Conservation (phyloP, 208 protist genomes). For the Wallacemonas sp. region DNA sequence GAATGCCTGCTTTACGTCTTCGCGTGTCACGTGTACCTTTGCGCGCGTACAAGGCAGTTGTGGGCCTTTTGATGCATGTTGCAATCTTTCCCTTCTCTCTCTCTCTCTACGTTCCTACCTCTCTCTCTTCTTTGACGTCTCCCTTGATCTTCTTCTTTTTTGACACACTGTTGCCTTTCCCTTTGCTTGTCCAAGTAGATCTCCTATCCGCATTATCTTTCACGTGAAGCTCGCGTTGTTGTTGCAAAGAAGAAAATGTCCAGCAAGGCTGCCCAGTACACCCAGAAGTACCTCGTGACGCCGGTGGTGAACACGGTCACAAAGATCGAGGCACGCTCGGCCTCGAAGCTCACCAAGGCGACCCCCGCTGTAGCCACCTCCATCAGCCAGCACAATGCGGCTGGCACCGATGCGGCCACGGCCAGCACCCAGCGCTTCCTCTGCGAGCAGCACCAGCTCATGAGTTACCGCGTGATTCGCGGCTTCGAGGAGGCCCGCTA, state of each 20-base stretch:
- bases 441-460: conserved; percentile 69
- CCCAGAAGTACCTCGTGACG: conserved; percentile 41
- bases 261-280: conserved; percentile 4
- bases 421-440: conserved; percentile 61
- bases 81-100: background rate
- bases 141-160: too few relatives aligned
- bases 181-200: background rate
- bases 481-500: conserved; percentile 76
- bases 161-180: too few relatives aligned
- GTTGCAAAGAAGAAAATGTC: conserved; percentile 6
- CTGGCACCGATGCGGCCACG: conserved; percentile 71
- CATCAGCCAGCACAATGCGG: conserved; percentile 53
- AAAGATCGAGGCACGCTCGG: conserved; percentile 69
- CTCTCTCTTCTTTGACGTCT: too few relatives aligned
- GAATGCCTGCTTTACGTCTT: too few relatives aligned
- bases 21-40: too few relatives aligned
- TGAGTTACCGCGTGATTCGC: conserved; percentile 82
- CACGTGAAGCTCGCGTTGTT: background rate
- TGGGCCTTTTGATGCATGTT: too few relatives aligned
- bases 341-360: conserved; percentile 39
- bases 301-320: conserved; percentile 58
- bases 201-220: background rate
- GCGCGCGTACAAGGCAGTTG: too few relatives aligned
- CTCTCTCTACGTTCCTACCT: too few relatives aligned
- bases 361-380: conserved; percentile 40